Conservation (phyloP, 2,329 filamentous ascomycete species). For the Penicillium occitanis region DNA sequence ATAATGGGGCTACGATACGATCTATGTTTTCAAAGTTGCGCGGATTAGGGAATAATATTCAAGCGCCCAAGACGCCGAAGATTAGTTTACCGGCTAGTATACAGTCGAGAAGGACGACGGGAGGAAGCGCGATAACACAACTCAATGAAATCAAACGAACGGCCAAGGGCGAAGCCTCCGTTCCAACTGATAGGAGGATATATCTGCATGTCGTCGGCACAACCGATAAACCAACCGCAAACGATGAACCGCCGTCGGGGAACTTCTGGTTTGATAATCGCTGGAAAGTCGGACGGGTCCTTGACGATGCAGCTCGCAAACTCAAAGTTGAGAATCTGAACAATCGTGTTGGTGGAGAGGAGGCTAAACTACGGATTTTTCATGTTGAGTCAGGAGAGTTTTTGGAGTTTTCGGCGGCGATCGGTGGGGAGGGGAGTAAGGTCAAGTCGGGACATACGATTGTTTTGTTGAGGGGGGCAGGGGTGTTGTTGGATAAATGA, state of each 20-base stretch:
- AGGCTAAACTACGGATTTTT: constrained; percentile 80
- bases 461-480: constrained; percentile 81
- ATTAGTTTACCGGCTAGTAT: constrained; percentile 47
- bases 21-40: constrained; percentile 75
- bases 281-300: constrained; percentile 78
- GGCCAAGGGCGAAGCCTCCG: constrained; percentile 84
- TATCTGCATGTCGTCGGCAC: constrained; percentile 91
- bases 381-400: constrained; percentile 88
- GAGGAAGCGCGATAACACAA: constrained; percentile 62
- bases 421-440: constrained; percentile 57
- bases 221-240: constrained; percentile 73
- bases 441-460: constrained; percentile 84
- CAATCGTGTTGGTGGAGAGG: constrained; percentile 48
- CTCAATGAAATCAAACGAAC: constrained; percentile 78
- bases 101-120: constrained; percentile 41
- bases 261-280: constrained; percentile 78
- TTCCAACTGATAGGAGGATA: constrained; percentile 78
- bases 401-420: constrained; percentile 83
- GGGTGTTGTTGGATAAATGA: constrained; percentile 53
- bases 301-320: constrained; percentile 47
- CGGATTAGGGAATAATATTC: constrained; percentile 73
- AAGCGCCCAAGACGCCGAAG: constrained; percentile 28
- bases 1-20: constrained; percentile 61
- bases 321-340: constrained; percentile 49
- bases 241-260: constrained; percentile 70